Conservation (phyloP, 1,284 basidiomycete genomes). For the Cryptococcus sp. region DNA sequence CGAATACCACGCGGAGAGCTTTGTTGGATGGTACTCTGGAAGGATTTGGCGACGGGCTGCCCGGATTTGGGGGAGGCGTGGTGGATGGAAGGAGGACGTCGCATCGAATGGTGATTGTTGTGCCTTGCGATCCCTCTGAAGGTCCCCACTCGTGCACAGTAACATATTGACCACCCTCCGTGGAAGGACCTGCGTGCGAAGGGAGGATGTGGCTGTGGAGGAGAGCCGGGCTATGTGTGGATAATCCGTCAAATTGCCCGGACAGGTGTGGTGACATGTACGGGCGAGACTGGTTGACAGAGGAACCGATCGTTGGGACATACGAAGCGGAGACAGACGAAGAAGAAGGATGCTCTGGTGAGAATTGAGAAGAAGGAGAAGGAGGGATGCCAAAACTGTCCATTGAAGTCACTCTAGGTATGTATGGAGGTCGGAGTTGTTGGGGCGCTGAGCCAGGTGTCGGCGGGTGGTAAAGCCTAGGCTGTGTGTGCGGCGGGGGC, state of each 20-base stretch:
- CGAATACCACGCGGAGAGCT: slow-evolving; percentile 40
- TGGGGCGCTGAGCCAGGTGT: slow-evolving; percentile 6
- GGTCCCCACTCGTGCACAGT: slow-evolving; percentile 30
- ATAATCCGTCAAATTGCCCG: slow-evolving; percentile 6
- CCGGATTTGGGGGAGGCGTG: slow-evolving; percentile 12
- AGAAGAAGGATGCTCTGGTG: slow-evolving; percentile 1
- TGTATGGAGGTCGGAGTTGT: slow-evolving; percentile 3
- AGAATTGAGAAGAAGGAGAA: slow-evolving; percentile 9
- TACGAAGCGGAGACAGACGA: slow-evolving; percentile 12
- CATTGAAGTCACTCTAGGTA: slow-evolving; percentile 15
- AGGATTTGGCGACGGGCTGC: slow-evolving; percentile 7
- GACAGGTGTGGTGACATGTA: slow-evolving; percentile 13
- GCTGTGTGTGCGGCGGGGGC: slow-evolving; percentile 9
- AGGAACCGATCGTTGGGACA: slow-evolving; percentile 3
- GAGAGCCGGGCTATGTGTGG: slow-evolving; percentile 7
- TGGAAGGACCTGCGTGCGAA: background rate
- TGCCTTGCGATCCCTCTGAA: slow-evolving; percentile 33
- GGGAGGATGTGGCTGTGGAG: slow-evolving; percentile 2
- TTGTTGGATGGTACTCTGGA: slow-evolving; percentile 13
- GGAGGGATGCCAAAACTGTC: slow-evolving; percentile 18
- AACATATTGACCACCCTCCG: slow-evolving; percentile 10
- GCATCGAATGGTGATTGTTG: slow-evolving; percentile 31
- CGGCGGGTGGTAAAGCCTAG: slow-evolving; percentile 15
- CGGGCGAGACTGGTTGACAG: slow-evolving; percentile 3
- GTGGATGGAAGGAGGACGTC: slow-evolving; percentile 33